Base-by-base conservation (phyloP, 805 yeast genomes). In the Pichia californica region DNA sequence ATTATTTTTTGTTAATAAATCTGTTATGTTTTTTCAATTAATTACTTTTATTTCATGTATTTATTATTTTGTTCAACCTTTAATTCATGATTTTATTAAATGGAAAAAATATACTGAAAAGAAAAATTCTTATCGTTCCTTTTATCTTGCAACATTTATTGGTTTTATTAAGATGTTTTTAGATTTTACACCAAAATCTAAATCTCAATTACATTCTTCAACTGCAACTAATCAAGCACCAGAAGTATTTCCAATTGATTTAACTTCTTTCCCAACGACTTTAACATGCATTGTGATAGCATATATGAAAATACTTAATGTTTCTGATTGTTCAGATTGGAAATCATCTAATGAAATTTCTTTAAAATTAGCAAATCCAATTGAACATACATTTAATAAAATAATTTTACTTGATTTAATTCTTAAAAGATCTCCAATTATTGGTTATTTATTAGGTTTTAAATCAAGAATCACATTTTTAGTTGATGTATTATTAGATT, bases 361-460 rank as follows among this genome's bases (percentile, higher is more conserved):
- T 4, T 28, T 29, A 21, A 25, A 30, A 15, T 20, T 45, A 14
- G 26, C 36, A 7, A 34, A 49, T 4, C 41, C 46, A 13, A 42
- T 61, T 15, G 55, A 53, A 35, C 52, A 51, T 26, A 58, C 52
- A 15, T 62, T 59, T 41, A 47, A 53, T 36, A 46, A 52, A 23
- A 28, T 59, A 11, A 41, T 59, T 7, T 29, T 58, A 7, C 32
- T 52, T 3, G 52, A 52, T 27, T 38, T 59, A 19, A 28, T 52
- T 19, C 44, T 46, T 28, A 25, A 44, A n/a, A 52, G 50, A 35
- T 38, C 30, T 3, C 48, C 51, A 11, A 23, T 35, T 13, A 11
- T 48, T 19, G 40, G 46, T 10, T 34, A 36, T 28, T 9, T 45
- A 5, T 32, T 43, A 16, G 44, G 44, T 7, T 33, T 35, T 8